Base-by-base conservation (phyloP, 2,329 filamentous ascomycete genomes). In the Fusarium drepaniforme region DNA sequence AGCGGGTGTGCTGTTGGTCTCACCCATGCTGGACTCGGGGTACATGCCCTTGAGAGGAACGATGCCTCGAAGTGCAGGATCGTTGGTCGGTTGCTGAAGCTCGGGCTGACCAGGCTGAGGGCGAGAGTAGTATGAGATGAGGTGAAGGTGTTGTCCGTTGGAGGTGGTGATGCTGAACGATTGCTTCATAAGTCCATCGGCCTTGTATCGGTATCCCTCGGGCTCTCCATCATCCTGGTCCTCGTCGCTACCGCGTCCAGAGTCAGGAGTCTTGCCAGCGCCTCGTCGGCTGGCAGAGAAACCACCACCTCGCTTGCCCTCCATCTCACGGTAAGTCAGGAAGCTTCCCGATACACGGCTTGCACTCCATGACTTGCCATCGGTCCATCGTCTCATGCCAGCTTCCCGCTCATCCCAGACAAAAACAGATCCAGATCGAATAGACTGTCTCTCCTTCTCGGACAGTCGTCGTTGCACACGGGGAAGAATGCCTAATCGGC, bases 381-480 rank as follows among this genome's bases (percentile, higher is more conserved):
- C 97, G 1, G 97, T 99, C 97, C 97, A 99, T 83, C 97, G 89
- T 80, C 97, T 90, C 97, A 99, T 99, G 76, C 97, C 97, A 13
- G 97, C 97, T 86, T 99, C 97, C 78, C 96, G 89, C 87, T 99
- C 97, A 83, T 99, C 97, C 97, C 97, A 99, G n/a, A 99, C 97
- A 80, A 98, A 99, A 5, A 99, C 96, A 0, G 97, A 99, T 51
- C 97, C 97, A 1, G 96, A 98, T 80, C 95, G 93, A 83, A 99
- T 99, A 5, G 95, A 95, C 82, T 98, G 96, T 72, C 97, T 91
- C 85, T 99, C 97, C 85, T 98, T 98, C 84, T 99, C 97, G 4
- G 97, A 98, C 70, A 98, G 86, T 79, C 97, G 90, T 77, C 97
- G 90, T 86, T 98, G 97, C 8, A 99, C 97, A 76, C 97, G 92